phyloP scores from a whole-genome alignment of 352 stramenopile genomes.

The Hyphochytrium catenoides region DNA sequence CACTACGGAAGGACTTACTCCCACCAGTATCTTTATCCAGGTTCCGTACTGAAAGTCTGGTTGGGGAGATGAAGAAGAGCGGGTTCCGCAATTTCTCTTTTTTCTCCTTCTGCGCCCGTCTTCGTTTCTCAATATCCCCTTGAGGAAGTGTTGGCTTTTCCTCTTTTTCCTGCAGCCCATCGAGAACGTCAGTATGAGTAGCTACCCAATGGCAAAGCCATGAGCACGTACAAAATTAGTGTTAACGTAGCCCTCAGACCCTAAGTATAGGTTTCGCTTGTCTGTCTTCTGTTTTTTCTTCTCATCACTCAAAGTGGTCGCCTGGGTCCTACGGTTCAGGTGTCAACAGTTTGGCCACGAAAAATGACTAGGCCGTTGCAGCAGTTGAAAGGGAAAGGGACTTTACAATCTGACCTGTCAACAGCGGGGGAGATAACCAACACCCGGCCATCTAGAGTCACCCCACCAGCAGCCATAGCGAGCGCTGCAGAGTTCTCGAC shows the following conservation, averaged over 20 bases:
- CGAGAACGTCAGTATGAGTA: too few relatives aligned
- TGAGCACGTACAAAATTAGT: constrained; percentile 39
- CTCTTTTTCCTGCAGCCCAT: constrained; percentile 40
- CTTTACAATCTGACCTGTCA: too few relatives aligned
- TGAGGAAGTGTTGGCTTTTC: constrained; percentile 54
- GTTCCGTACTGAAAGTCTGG: constrained; percentile 80
- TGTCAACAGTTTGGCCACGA: too few relatives aligned
- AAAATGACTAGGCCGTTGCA: too few relatives aligned
- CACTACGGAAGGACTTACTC: constrained; percentile 3
- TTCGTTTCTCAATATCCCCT: constrained; percentile 79
- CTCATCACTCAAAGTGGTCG: too few relatives aligned
- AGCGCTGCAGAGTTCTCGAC: too few relatives aligned
- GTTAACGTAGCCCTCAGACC: constrained; percentile 79
- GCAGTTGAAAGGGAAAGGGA: too few relatives aligned
- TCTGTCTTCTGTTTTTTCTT: constrained; percentile 53
- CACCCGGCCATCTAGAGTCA: too few relatives aligned
- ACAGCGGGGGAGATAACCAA: too few relatives aligned
- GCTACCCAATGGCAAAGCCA: too few relatives aligned
- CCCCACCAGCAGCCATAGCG: too few relatives aligned
- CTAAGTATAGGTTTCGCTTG: constrained; percentile 86
- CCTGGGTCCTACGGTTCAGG: too few relatives aligned
- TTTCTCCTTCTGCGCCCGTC: constrained; percentile 74
- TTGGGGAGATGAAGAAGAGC: constrained; percentile 88
- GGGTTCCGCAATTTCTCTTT: constrained; percentile 89
- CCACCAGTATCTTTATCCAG: constrained; percentile 32